Percentiles rank a stretch among this genome's conserved stretches.
Conservation (phyloP, 2,329 filamentous ascomycete species). For the Ophiocordyceps australis region DNA sequence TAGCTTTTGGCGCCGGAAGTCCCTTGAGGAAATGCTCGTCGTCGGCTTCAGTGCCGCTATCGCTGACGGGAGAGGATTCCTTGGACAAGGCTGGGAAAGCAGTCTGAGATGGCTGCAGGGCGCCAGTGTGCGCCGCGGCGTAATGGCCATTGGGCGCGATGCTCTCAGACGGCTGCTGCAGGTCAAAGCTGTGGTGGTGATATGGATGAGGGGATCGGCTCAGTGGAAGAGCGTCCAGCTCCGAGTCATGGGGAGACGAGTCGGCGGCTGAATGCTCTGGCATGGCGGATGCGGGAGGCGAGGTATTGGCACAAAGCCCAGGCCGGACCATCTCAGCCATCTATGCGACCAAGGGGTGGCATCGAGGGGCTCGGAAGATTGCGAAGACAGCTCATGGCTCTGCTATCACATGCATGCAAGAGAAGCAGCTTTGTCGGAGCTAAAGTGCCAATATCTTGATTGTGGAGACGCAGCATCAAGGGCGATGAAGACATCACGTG, state of each 20-base stretch:
- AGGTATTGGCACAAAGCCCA: not conserved
- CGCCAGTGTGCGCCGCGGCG: constrained; percentile 4
- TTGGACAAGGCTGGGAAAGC: constrained; percentile 18
- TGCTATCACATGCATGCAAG: too few species aligned
- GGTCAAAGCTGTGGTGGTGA: constrained; percentile 37
- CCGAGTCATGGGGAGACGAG: constrained; percentile 12
- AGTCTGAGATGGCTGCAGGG: constrained; percentile 7
- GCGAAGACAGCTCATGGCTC: too few species aligned
- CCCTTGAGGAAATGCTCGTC: constrained; percentile 83
- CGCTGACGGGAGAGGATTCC: constrained; percentile 49
- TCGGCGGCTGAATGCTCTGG: constrained; percentile 22
- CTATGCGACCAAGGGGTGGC: not conserved
- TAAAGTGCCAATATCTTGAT: too few species aligned
- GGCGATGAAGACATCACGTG: too few species aligned
- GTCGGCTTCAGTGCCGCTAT: constrained; percentile 88
- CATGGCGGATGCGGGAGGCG: constrained; percentile 18
- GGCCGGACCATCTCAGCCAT: constrained; percentile 1
- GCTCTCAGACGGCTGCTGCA: constrained; percentile 30
- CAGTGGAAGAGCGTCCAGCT: constrained; percentile 23
- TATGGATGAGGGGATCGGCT: constrained; percentile 53
- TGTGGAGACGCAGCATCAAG: too few species aligned
- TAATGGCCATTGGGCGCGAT: constrained; percentile 8
- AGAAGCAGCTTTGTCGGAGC: too few species aligned
- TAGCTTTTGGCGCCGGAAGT: constrained; percentile 58
- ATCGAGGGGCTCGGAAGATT: not conserved